Conservation (phyloP, 2,329 filamentous ascomycete species). For the Microascus cirrosus region DNA sequence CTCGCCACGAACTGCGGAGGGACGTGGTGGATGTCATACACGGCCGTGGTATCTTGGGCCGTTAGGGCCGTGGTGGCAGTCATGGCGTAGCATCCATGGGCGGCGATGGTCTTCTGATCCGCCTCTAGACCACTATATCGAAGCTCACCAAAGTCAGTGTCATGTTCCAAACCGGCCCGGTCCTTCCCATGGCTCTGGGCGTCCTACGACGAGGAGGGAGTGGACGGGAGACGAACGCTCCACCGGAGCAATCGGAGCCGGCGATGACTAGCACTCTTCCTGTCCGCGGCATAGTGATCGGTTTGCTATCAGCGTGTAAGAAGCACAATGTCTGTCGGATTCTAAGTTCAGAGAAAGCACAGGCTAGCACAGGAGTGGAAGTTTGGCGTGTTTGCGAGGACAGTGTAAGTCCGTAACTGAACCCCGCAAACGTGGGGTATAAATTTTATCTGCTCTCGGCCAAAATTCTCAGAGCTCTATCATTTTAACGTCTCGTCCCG, state of each 20-base stretch:
- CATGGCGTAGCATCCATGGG: constrained; percentile 91
- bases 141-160: background rate
- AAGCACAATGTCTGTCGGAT: background rate
- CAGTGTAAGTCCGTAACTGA: background rate
- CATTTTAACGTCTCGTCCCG: background rate
- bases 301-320: background rate
- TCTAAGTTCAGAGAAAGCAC: background rate
- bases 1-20: constrained; percentile 70
- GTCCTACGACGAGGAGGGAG: background rate
- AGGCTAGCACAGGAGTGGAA: background rate
- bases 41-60: constrained; percentile 86
- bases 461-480: background rate
- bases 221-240: constrained; percentile 46
- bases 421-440: background rate
- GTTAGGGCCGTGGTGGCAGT: constrained; percentile 91
- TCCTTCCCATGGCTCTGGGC: background rate
- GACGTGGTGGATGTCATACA: constrained; percentile 68
- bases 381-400: background rate
- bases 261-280: constrained; percentile 67
- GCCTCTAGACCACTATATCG: constrained; percentile 72
- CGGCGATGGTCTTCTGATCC: constrained; percentile 87
- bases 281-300: background rate
- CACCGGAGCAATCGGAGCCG: constrained; percentile 83
- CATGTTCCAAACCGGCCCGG: constrained; percentile 1
- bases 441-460: background rate